phyloP scores from a whole-genome alignment of 768 basidiomycete species.

The Mycena sanguinolenta region DNA sequence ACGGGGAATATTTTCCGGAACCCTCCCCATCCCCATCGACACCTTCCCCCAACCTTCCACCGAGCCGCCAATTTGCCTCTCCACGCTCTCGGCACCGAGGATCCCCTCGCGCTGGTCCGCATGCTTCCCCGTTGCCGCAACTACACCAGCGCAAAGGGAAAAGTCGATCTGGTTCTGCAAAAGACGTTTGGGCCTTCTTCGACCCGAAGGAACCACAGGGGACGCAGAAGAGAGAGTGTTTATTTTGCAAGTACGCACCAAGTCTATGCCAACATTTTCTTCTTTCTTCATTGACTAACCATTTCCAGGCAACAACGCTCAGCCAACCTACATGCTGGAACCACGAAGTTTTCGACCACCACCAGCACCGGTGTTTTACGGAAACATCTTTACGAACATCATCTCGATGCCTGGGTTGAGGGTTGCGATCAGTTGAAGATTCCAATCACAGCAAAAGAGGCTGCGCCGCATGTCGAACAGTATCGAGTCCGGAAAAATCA shows the following conservation, averaged over 20 bases:
- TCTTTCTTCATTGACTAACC: conserved; percentile 1
- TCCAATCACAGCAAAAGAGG: conserved; percentile 32
- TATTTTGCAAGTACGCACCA: neutral
- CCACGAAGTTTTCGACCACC: neutral
- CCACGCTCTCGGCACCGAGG: neutral
- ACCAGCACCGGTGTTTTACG: conserved; percentile 33
- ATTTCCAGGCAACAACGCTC: conserved; percentile 7
- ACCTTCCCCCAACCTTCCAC: neutral
- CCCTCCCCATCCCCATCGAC: neutral
- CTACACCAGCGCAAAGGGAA: neutral
- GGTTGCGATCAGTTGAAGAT: conserved; percentile 39
- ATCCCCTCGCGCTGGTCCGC: neutral
- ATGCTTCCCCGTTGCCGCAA: neutral
- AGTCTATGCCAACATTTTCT: no score
- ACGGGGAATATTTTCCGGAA: conserved; percentile 9
- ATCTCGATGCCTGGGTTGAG: conserved; percentile 39
- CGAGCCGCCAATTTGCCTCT: neutral
- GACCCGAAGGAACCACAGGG: neutral
- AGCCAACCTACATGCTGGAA: neutral
- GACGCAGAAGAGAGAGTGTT: neutral
- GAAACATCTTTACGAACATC: conserved; percentile 33
- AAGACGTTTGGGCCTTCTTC: neutral
- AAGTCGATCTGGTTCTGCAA: neutral
- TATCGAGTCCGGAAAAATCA: conserved; percentile 19
- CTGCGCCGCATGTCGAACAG: neutral